phyloP scores from a whole-genome alignment of 2,329 filamentous ascomycete genomes.

The Alternaria gaisen region DNA sequence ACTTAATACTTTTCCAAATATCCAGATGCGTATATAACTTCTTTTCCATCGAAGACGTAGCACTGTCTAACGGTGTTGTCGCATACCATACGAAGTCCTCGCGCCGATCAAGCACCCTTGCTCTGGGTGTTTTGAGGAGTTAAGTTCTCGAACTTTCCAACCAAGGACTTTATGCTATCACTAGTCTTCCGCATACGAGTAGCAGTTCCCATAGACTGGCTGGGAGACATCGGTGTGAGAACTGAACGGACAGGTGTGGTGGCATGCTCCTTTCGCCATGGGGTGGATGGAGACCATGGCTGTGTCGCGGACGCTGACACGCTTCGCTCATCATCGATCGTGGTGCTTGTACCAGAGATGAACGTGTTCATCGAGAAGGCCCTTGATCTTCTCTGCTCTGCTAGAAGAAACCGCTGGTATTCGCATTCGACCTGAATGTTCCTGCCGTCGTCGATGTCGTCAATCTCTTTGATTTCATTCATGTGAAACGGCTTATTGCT shows the following conservation, averaged over 20 bases:
- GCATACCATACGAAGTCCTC: not conserved
- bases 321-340: not conserved
- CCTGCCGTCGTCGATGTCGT: not conserved
- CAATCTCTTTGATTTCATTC: not conserved
- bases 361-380: not conserved
- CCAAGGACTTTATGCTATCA: conserved; percentile 6
- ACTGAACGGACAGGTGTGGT: not conserved
- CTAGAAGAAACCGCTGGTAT: not conserved
- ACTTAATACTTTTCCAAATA: not conserved
- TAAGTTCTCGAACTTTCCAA: conserved; percentile 5
- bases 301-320: not conserved
- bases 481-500: not conserved
- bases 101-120: not conserved
- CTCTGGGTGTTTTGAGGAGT: not conserved
- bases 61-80: not conserved
- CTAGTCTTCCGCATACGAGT: conserved; percentile 1
- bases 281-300: not conserved
- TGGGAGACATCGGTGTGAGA: not conserved
- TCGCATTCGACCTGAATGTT: not conserved
- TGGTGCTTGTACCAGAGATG: not conserved
- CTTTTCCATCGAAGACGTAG: not conserved
- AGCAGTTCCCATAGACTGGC: not conserved
- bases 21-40: not conserved
- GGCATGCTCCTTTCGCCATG: not conserved
- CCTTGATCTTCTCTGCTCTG: not conserved